Evolutionary conservation across 176 grass and related monocot genomes (phyloP), one percentile per base, ranked within the genome.

Genomic region (Stipa capillata): DNA sequence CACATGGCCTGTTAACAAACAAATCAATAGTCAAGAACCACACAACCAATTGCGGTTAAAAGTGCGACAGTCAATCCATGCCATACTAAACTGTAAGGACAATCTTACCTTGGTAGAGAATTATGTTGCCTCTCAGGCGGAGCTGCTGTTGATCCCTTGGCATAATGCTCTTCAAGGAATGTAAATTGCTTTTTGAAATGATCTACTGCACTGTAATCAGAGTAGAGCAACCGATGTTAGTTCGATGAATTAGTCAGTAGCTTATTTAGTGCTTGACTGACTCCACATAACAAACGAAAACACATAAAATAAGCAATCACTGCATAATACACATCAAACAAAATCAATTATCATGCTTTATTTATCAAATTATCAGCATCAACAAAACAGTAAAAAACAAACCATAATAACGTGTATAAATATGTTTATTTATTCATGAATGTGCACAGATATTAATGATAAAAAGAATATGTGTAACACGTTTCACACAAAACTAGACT

Each of bases 131-230:
- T 94, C 56, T 98, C 92, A 82, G 85, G 88, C 62, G 96, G 90
- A 40, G 86, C 20, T 42, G 87, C 88, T 52, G 86, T 81, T 36
- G 85, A 91, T 78, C 87, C 90, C 77, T 98, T 94, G 37, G 87
- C 90, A 79, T 94, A 92, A 65, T 98, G 90, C 74, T 97, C 95
- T 84, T 98, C 96, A 79, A 98, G 96, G 64, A 91, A 92, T 48
- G 87, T 74, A 82, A 94, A 98, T 72, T 94, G 96, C 65, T 93
- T 94, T 65, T 89, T 94, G 60, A 94, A 98, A 74, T 98, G 90
- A 75, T 98, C 96, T 29, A 98, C 85, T 31, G 96, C 92, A 89
- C 96, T 98, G 84, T 68, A 85, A 88, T 64, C 40, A 44, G 0
- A 69, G 61, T 40, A 79, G 58, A 60, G 37, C 32, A 74, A 84